Base-by-base conservation (phyloP, 1,284 basidiomycete genomes). In the Vanrija humicola region DNA sequence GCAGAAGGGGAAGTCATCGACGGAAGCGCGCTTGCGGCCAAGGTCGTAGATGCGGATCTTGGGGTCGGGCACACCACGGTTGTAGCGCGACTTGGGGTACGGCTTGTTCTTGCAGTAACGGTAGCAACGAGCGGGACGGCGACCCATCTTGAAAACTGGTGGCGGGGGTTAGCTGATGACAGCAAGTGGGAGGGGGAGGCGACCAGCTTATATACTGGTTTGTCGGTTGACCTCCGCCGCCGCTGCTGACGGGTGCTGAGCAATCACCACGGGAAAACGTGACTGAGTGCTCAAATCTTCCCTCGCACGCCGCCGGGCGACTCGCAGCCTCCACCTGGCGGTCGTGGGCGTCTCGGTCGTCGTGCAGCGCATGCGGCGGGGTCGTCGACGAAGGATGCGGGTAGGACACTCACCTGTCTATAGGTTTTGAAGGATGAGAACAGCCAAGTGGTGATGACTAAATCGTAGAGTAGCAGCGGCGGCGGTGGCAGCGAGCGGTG, bases 81-180 rank as follows among this genome's bases (percentile, higher is more conserved):
- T 96, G 84, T 95, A 96, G 76, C 92, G 81, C 58, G 89, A 92
- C 81, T 95, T 95, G 59, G 79, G 79, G 77, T 74, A 80, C 44
- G 91, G 91, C 84, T 97, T 96, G 85, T 95, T 96, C 83, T 97
- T 96, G 84, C 91, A 95, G 83, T 96, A 95, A 66, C 90, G 86
- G 82, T 94, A 93, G 84, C 91, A 95, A 72, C 89, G 87, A 79
- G 91, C 90, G 68, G 91, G 91, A 83, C 90, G 89, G 77, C 91
- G 89, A 84, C 91, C 92, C 90, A 94, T 93, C 74, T 80, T 78
- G 71, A 68, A 55, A 49, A 58, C 53, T 59, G 46, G n/a, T 9
- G 28, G 26, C 12, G 46, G 19, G 1, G 39, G 39, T 42, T 42
- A 19, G n/a, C 5, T 42, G 19, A 18, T 42, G 39, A 39, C 7